phyloP scores from a whole-genome alignment of 2,329 filamentous ascomycete species.

The Stemphylium lycopersici region DNA sequence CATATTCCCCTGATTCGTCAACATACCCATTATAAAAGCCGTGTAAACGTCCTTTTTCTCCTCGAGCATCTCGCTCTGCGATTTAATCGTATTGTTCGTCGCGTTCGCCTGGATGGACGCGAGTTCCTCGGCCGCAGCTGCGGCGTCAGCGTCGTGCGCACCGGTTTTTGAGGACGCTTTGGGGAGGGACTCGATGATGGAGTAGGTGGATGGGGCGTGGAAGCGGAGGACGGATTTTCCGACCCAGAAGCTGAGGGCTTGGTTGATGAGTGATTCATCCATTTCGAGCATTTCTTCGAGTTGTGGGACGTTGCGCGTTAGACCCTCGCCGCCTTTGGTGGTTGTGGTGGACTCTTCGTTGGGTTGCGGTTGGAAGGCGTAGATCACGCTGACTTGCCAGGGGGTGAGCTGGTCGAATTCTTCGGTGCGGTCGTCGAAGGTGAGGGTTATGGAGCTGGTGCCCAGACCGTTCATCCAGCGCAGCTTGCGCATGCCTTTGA shows the following conservation, averaged over 20 bases:
- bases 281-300: constrained; percentile 67
- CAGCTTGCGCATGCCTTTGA: constrained; percentile 84
- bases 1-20: constrained; percentile 91
- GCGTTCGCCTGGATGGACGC: constrained; percentile 47
- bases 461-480: constrained; percentile 87
- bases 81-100: constrained; percentile 57
- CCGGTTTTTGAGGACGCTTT: constrained; percentile 39
- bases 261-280: constrained; percentile 72
- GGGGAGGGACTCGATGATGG: constrained; percentile 65
- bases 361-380: constrained; percentile 70
- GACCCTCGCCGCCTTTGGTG: constrained; percentile 26
- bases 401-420: constrained; percentile 77
- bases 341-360: constrained; percentile 32
- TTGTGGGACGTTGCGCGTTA: constrained; percentile 51
- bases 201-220: constrained; percentile 58
- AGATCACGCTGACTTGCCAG: constrained; percentile 87
- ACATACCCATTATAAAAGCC: constrained; percentile 92
- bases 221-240: constrained; percentile 68
- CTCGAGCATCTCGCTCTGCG: constrained; percentile 64
- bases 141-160: constrained; percentile 37
- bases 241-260: constrained; percentile 75
- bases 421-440: constrained; percentile 79
- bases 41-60: constrained; percentile 79
- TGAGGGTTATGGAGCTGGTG: constrained; percentile 78
- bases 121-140: constrained; percentile 47